phyloP scores from a whole-genome alignment of 345 rosid species.

The Citrus medica region DNA sequence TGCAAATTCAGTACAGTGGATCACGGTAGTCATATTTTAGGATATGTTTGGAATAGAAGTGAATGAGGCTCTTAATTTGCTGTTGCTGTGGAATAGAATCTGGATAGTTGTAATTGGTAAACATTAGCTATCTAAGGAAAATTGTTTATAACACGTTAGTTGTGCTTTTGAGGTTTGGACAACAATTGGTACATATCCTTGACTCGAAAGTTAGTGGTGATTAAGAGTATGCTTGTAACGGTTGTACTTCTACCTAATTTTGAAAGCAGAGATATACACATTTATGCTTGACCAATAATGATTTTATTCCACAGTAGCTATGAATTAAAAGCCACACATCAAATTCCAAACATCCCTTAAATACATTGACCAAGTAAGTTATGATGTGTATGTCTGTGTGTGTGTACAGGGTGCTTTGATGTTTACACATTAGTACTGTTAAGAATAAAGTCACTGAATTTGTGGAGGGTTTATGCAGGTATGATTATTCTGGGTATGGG shows the following conservation, averaged over 20 bases:
- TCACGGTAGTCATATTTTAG: not conserved
- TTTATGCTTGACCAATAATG: not conserved
- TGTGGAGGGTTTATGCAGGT: conserved; percentile 40
- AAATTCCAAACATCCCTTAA: not conserved
- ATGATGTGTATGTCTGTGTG: not conserved
- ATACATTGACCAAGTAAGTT: not conserved
- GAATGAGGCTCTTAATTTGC: not conserved
- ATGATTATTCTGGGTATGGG: conserved; percentile 94
- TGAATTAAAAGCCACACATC: not conserved
- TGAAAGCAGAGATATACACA: not conserved
- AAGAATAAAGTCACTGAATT: not conserved
- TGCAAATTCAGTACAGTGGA: not conserved
- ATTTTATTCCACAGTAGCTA: not conserved
- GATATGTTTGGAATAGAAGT: not conserved
- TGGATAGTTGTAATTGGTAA: not conserved
- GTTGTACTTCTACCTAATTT: not conserved
- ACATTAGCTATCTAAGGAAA: not conserved
- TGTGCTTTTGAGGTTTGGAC: not conserved
- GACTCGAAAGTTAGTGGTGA: not conserved
- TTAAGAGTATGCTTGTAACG: not conserved
- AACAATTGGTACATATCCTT: too few species aligned
- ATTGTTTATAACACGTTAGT: not conserved
- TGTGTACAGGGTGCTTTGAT: not conserved
- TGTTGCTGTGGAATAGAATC: not conserved
- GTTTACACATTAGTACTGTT: not conserved